Base-by-base conservation (phyloP, 345 rosid species). In the Eucalyptus pumila region DNA sequence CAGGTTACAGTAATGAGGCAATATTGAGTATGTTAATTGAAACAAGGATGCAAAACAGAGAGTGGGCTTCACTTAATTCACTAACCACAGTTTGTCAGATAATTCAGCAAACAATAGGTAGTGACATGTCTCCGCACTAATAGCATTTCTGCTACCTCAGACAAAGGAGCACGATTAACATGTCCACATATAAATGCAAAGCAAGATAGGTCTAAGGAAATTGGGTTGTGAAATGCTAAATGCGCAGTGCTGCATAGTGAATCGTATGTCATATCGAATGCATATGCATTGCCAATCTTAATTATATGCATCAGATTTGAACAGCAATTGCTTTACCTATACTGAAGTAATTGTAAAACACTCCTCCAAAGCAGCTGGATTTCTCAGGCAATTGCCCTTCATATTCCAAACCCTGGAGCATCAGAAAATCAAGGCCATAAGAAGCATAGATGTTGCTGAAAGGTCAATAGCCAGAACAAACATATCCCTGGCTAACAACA, bases 261-360 rank as follows among this genome's bases (percentile, higher is more conserved):
- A 76, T 76, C 27, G 0, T 76, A 37, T 37, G 47, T 37, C 45
- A 76, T 37, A 37, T 10, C 23, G 27, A 76, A 37, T 76, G 83
- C 83, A 40, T 23, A 34, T 19, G 72, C 60, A 80, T 26, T 80
- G 62, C 11, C 17, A 81, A 83, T 54, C 65, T 26, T 14, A 42
- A 44, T 56, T 81, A 50, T n/a, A 76, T 17, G 7, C 21, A 49
- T 47, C 37, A 83, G 51, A 89, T 87, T 45, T 44, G 49, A 58
- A 88, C 87, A 48, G 85, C 67, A 56, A 88, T 24, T 30, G 60
- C 47, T 88, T 89, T 93, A 97, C 99, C 99, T 92, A 98, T 94
- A 91, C 99, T 97, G 90, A 95, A 98, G 92, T 98, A 98, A 92
- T 96, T 98, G 90, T 97, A 97, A 88, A 98, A 97, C 40, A 97